Conservation (phyloP, 2,329 filamentous ascomycete species). For the Dactylellina cionopaga region DNA sequence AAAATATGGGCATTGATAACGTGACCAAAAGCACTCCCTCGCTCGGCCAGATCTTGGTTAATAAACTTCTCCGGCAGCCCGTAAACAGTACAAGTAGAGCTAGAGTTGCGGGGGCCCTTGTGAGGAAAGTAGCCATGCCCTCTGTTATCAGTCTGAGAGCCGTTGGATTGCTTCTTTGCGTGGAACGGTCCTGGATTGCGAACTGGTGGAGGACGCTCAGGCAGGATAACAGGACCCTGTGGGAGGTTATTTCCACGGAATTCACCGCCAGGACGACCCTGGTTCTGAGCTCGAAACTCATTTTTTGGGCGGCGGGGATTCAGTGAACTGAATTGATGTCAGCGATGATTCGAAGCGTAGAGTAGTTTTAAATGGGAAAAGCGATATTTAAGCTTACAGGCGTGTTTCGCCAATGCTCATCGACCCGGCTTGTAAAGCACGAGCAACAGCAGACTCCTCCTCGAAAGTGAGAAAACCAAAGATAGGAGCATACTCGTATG, state of each 20-base stretch:
- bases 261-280: conserved; percentile 9
- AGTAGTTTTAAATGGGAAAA: neutral
- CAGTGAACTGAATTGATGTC: conserved; percentile 16
- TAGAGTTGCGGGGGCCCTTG: neutral
- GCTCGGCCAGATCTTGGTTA: conserved; percentile 24
- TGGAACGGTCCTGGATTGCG: conserved; percentile 25
- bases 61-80: conserved; percentile 34
- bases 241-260: conserved; percentile 7
- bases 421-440: conserved; percentile 25
- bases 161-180: conserved; percentile 17
- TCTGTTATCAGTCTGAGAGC: conserved; percentile 31
- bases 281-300: conserved; percentile 15
- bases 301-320: conserved; percentile 41
- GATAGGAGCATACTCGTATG: conserved; percentile 41
- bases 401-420: conserved; percentile 24
- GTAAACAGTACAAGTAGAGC: conserved; percentile 47
- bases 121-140: neutral
- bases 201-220: conserved; percentile 22
- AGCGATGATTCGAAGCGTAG: neutral
- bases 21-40: conserved; percentile 23
- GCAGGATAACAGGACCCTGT: conserved; percentile 11
- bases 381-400: conserved; percentile 28
- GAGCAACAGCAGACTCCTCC: conserved; percentile 26
- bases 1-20: conserved; percentile 49
- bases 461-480: conserved; percentile 50